A percentile compares a stretch with the other conserved stretches of the same genome.
Conservation (phyloP, 352 stramenopile species). For the Hyaloperonospora brassicae region DNA sequence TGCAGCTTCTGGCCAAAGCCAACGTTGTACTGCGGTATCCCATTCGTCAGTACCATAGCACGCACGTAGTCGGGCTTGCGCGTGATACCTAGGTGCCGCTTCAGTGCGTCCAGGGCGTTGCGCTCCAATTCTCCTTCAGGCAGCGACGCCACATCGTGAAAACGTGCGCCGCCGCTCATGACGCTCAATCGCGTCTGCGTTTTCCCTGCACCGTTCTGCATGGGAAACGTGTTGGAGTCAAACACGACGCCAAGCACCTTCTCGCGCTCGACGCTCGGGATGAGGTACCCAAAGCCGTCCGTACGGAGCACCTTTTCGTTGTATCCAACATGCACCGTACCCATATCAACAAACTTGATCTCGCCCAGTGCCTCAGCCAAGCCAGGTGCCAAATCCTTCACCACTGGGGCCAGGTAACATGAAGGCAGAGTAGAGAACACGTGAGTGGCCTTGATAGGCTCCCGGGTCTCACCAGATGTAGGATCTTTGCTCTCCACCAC, state of each 20-base stretch:
- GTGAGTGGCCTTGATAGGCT: slow-evolving; percentile 47
- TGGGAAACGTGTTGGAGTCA: slow-evolving; percentile 84
- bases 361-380: slow-evolving; percentile 43
- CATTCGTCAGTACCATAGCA: slow-evolving; percentile 44
- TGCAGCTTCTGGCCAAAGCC: slow-evolving; percentile 57
- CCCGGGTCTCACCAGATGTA: slow-evolving; percentile 16
- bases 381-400: slow-evolving; percentile 36
- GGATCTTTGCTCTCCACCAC: slow-evolving; percentile 36
- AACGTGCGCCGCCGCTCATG: slow-evolving; percentile 79
- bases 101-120: slow-evolving; percentile 56
- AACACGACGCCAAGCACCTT: slow-evolving; percentile 78
- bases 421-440: slow-evolving; percentile 77
- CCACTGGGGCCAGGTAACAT: slow-evolving; percentile 39
- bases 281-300: slow-evolving; percentile 82
- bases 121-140: slow-evolving; percentile 41
- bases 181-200: slow-evolving; percentile 73
- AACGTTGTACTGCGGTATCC: slow-evolving; percentile 84
- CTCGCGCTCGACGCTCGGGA: slow-evolving; percentile 64
- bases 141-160: slow-evolving; percentile 43
- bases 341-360: slow-evolving; percentile 79
- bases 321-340: slow-evolving; percentile 76
- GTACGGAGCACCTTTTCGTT: slow-evolving; percentile 43
- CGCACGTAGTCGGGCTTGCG: slow-evolving; percentile 48
- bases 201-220: slow-evolving; percentile 44
- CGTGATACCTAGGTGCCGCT: slow-evolving; percentile 65